Evolutionary conservation across 257 asterid species (phyloP), one percentile per base, ranked within the genome.

Genomic region (Gentiana dahurica): DNA sequence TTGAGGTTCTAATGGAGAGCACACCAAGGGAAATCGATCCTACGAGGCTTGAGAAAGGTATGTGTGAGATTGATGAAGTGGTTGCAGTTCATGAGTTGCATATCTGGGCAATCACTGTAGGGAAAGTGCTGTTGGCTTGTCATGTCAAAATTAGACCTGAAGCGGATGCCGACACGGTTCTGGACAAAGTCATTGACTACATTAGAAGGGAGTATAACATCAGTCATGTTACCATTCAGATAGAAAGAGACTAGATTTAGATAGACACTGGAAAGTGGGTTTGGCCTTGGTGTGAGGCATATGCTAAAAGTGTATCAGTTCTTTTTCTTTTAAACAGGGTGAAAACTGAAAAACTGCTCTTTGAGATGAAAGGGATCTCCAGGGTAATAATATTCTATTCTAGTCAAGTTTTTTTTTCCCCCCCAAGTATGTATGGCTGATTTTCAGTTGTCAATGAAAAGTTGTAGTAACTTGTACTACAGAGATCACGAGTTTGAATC

Each of bases 1-100:
- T 90, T 2, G 95, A 90, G 65, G 93, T 90, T 53, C 77, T 90
- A 2, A 90, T 90, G 96, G 96, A 87, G 85, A 87, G 95, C 75
- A 86, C 98, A 2, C 96, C 96, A 0, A 63, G 94, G 49, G 96
- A 87, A 72, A 87, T 90, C 1, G 96, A 87, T 53, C 92, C 95
- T 11, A 75, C 82, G 0, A 77, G 72, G 73, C 82, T 90, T 2
- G 96, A 90, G 71, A 70, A 56, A 52, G 98, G 94, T 5, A 81
- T 87, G 2, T 81, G 96, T 32, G 94, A 79, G 73, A 84, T 87
- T 82, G 96, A 84, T 15, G 98, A 84, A 46, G 96, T 90, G 24
- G 82, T 82, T 33, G 94, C 93, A 0, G 56, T 89, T 39, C 97
- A 89, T 55, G 97, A 86, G 43, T 54, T 89, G 81, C 97, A 89